Base-by-base conservation (phyloP, 352 stramenopile genomes). In the Globisporangium yorkense region DNA sequence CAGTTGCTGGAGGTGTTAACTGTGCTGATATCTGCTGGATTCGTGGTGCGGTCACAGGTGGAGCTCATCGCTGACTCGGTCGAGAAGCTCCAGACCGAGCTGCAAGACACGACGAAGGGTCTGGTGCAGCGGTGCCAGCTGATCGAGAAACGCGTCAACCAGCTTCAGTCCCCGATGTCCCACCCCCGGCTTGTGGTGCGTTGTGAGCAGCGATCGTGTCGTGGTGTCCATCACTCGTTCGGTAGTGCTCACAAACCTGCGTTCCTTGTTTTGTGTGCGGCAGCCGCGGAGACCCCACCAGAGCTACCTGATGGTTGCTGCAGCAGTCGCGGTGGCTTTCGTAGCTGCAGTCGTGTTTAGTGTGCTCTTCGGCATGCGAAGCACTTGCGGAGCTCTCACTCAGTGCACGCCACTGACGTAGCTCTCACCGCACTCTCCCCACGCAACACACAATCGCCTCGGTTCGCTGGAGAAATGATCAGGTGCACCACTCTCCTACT, bases 41-140 rank as follows among this genome's bases (percentile, higher is more conserved):
- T 29, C 7, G 18, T 58, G 37, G 13, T 15, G 45, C 49, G 24
- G 12, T 13, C 18, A 18, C 45, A 73, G 67, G 54, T 60, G 1
- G 84, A 92, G 50, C 48, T 89, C 41, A 60, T 85, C 27, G 61
- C 63, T 0, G 84, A 88, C 46, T 63, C 77, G 21, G 53, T 88
- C 18, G 84, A 87, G 51, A 81, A 82, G 37, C 46, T 88, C 0
- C 74, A 89, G 47, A 65, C 80, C 33, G 79, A 92, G 54, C 59
- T 89, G 13, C 70, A 83, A 45, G 72, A 92, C 16, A 67, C 70
- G 1, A 48, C 87, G 8, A 83, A 81, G 35, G 70, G 61, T 18
- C 62, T 90, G 45, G 65, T 77, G 40, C 70, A 81, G 54, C 80
- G 83, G 27, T 81, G 80, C 21, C 70, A 89, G 39, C 31, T 74